phyloP scores from a whole-genome alignment of 2,329 filamentous ascomycete genomes.

The Diaporthe aspalathi region DNA sequence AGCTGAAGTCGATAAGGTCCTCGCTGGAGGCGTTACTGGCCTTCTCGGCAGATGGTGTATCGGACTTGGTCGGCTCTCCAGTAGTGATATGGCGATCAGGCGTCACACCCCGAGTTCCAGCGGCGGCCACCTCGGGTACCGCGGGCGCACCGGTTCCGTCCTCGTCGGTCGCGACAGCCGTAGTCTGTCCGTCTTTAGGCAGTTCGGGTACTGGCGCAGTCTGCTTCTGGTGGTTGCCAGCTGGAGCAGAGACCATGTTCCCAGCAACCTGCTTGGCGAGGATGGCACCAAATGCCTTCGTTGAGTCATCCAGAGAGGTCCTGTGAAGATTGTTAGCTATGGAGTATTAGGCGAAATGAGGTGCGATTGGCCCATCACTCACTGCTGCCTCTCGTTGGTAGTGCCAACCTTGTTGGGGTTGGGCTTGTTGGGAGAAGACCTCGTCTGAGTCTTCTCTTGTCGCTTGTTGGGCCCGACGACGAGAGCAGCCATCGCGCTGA shows the following conservation, averaged over 20 bases:
- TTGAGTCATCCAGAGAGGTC: background rate
- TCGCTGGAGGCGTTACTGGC: background rate
- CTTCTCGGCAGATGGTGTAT: background rate
- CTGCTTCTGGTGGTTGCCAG: background rate
- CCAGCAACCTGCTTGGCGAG: background rate
- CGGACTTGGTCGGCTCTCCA: background rate
- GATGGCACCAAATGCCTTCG: background rate
- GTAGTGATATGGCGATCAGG: background rate
- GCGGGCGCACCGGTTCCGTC: background rate
- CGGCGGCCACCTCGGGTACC: background rate
- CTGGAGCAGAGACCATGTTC: background rate
- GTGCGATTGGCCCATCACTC: background rate
- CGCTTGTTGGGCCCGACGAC: background rate
- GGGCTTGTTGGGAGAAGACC: background rate
- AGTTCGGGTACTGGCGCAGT: too few relatives aligned
- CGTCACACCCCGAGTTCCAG: background rate
- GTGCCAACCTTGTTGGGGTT: background rate
- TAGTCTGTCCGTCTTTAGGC: background rate
- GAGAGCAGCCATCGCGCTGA: background rate
- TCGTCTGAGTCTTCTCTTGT: background rate
- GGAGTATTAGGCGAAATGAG: background rate
- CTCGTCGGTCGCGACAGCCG: background rate
- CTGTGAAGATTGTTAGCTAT: background rate
- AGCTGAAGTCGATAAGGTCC: slow-evolving; percentile 20
- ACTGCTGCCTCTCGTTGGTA: background rate